Evolutionary conservation across 2,329 filamentous ascomycete species (phyloP), one percentile per base, ranked within the genome.

Genomic region (Phymatotrichopsis omnivora): DNA sequence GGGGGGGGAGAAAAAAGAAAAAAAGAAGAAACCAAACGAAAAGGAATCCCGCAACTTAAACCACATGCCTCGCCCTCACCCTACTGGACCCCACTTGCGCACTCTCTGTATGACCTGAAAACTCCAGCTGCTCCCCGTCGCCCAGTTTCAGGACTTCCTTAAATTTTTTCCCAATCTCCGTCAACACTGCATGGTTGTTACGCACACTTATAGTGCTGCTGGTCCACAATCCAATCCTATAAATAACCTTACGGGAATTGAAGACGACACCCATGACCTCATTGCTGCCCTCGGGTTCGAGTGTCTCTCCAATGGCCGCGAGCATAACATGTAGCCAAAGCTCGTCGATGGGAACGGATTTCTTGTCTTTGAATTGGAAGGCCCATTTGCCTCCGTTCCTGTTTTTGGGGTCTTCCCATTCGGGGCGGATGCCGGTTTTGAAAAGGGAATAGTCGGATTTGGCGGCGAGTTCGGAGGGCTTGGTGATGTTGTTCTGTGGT

Each of bases 361-460:
- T 81, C 76, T 94, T 95, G 60, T 95, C 85, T 73, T 93, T 93
- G 79, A 94, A 95, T 61, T 85, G 82, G 70, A 93, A 96, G 20
- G 89, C 87, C 91, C 91, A 98, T 69, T 95, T 95, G 68, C 91
- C 91, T 59, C 91, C 91, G 65, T 96, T 86, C 76, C 96, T 98
- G 73, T 98, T 98, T 71, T 96, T 86, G 20, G 78, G 74, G 64
- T 98, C 91, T 68, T 98, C 91, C 91, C 91, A 98, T 69, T 98
- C 93, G 27, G 91, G 91, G 55, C 91, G 85, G 53, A 98, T 85
- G 56, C 87, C 87, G 60, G 81, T 82, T 74, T 98, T 98, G 82
- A 98, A 98, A 33, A 98, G 82, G 64, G 98, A 93, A 70, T 98
- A 98, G 67, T 98, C 91, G 62, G 91, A 94, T 73, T 98, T 98